Conservation (phyloP, 768 basidiomycete species). For the Hypholoma sublateritium region DNA sequence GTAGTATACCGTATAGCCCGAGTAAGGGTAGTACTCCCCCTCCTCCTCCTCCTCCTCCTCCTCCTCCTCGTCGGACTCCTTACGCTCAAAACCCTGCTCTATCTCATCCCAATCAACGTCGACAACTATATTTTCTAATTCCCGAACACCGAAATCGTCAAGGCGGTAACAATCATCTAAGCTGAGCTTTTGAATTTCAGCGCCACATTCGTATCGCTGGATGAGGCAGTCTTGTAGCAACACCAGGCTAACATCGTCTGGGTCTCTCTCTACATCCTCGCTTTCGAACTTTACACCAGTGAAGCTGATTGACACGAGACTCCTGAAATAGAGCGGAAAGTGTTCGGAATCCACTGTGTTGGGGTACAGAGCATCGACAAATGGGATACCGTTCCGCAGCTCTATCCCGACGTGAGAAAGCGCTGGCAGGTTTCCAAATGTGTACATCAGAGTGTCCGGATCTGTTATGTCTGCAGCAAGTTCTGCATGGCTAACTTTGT, state of each 20-base stretch:
- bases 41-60: too few relatives aligned
- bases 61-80: too few relatives aligned
- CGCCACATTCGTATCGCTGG: conserved; percentile 29
- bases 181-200: conserved; percentile 25
- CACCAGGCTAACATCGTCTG: background rate
- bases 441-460: background rate
- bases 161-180: too few relatives aligned
- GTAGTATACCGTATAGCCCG: too few relatives aligned
- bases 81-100: too few relatives aligned
- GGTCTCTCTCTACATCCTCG: too few relatives aligned
- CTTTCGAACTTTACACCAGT: background rate
- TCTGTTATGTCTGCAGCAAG: background rate
- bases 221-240: conserved; percentile 24
- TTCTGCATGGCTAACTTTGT: background rate
- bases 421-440: background rate
- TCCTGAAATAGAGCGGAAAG: background rate
- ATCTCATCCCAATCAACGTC: too few relatives aligned
- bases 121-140: conserved; percentile 31
- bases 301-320: background rate
- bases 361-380: background rate
- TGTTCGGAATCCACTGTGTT: background rate
- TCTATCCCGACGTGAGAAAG: background rate
- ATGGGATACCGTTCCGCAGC: background rate
- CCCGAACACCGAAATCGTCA: conserved; percentile 7
- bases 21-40: too few relatives aligned